Percentiles rank a stretch among this genome's conserved stretches.
phyloP scores from a whole-genome alignment of 1,284 basidiomycete species.

The Fistulina hepatica region DNA sequence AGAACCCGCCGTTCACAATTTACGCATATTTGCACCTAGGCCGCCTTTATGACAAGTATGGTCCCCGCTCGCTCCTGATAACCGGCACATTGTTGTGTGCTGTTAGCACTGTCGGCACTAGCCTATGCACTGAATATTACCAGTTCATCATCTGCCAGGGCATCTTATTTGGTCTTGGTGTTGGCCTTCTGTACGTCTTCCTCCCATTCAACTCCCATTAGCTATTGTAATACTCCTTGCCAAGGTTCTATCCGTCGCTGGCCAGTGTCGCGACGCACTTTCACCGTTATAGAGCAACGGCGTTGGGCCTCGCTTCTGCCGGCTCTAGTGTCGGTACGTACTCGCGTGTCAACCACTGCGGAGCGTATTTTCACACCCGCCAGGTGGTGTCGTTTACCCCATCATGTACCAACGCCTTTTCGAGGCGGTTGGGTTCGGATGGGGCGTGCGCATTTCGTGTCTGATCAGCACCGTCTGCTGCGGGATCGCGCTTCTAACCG shows the following conservation, averaged over 20 bases:
- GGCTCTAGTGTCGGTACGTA: constrained; percentile 42
- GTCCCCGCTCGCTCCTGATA: constrained; percentile 36
- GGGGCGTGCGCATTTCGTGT: constrained; percentile 44
- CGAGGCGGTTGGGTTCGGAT: constrained; percentile 43
- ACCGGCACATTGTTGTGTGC: constrained; percentile 32
- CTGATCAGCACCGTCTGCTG: constrained; percentile 33
- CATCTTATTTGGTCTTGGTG: constrained; percentile 46
- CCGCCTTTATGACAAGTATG: constrained; percentile 38
- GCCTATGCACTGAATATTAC: constrained; percentile 43
- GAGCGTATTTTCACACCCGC: constrained; percentile 13
- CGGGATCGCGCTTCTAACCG: constrained; percentile 30
- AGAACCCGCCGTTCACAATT: constrained; percentile 5
- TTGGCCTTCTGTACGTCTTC: constrained; percentile 40
- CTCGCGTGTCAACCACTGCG: constrained; percentile 8
- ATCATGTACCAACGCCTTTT: constrained; percentile 54
- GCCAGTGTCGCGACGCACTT: constrained; percentile 47
- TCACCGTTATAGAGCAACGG: constrained; percentile 45
- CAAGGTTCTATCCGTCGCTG: constrained; percentile 47
- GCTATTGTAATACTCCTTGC: constrained; percentile 14
- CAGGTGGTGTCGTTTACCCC: constrained; percentile 58
- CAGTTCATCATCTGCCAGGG: constrained; percentile 53
- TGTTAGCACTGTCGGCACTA: constrained; percentile 40
- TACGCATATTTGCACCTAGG: constrained; percentile 39
- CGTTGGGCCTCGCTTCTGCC: constrained; percentile 41
- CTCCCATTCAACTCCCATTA: constrained; percentile 6